A percentile compares a stretch with the other conserved stretches of the same genome.
Conservation (phyloP, 2,329 filamentous ascomycete species). For the Graphilbum fragrans region DNA sequence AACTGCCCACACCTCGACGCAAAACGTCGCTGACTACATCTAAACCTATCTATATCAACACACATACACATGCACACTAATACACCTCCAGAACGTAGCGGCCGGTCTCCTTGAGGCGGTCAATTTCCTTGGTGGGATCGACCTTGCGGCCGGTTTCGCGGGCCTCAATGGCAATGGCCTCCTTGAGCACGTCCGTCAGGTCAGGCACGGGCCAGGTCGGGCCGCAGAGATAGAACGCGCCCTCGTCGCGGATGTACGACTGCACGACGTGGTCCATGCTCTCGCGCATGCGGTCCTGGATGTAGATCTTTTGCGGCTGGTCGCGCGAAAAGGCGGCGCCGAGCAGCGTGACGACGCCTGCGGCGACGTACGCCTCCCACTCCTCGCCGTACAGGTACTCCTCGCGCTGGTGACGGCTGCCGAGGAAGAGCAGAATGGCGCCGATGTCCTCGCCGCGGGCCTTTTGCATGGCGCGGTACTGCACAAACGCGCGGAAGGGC, state of each 20-base stretch:
- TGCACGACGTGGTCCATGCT: slow-evolving; percentile 69
- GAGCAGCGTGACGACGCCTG: slow-evolving; percentile 87
- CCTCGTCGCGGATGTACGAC: slow-evolving; percentile 78
- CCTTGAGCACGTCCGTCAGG: slow-evolving; percentile 85
- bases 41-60: no score
- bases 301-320: slow-evolving; percentile 97
- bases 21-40: no score
- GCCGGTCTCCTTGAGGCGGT: slow-evolving; percentile 88
- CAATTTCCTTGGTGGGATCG: slow-evolving; percentile 81
- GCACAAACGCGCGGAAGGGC: slow-evolving; percentile 97
- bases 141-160: slow-evolving; percentile 64
- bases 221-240: slow-evolving; percentile 93
- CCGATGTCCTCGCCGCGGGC: slow-evolving; percentile 94
- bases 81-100: slow-evolving; percentile 97
- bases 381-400: slow-evolving; percentile 99
- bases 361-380: slow-evolving; percentile 96
- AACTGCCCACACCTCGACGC: no score
- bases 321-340: slow-evolving; percentile 93
- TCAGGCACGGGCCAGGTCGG: slow-evolving; percentile 98
- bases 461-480: slow-evolving; percentile 97
- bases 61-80: slow-evolving; percentile 23
- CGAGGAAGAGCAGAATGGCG: slow-evolving; percentile 88
- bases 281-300: slow-evolving; percentile 95
- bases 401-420: slow-evolving; percentile 91
- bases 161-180: slow-evolving; percentile 72